Conservation (phyloP, 352 stramenopile genomes). For the Phytophthora cryptogea region DNA sequence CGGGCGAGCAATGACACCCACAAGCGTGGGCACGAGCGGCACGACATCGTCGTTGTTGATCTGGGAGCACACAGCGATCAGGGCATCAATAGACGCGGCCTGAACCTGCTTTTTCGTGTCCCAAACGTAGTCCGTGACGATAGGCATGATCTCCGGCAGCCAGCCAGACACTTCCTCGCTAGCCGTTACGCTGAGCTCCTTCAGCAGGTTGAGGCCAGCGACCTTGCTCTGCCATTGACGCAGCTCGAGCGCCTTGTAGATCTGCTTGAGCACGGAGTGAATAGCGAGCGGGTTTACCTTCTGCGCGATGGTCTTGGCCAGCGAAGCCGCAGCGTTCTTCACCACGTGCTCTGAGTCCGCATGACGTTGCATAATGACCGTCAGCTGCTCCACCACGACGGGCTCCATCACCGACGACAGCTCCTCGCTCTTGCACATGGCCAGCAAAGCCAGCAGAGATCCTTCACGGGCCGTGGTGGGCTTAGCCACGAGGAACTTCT, state of each 20-base stretch:
- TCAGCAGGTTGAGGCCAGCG: slow-evolving; percentile 78
- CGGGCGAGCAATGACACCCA: slow-evolving; percentile 92
- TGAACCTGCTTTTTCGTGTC: slow-evolving; percentile 95
- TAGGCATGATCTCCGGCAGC: slow-evolving; percentile 91
- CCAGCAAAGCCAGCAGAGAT: slow-evolving; percentile 45
- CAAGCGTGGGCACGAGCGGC: slow-evolving; percentile 88
- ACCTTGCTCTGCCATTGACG: slow-evolving; percentile 91
- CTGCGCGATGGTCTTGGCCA: slow-evolving; percentile 42
- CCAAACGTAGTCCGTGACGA: slow-evolving; percentile 90
- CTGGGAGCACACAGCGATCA: slow-evolving; percentile 87
- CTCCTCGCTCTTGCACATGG: slow-evolving; percentile 47
- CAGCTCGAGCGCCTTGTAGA: slow-evolving; percentile 62
- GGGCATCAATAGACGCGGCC: slow-evolving; percentile 65
- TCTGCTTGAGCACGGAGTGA: slow-evolving; percentile 56
- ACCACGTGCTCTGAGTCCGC: slow-evolving; percentile 66
- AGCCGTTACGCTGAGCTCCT: slow-evolving; percentile 67
- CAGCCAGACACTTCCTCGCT: slow-evolving; percentile 75
- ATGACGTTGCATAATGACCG: slow-evolving; percentile 60
- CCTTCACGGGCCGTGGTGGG: slow-evolving; percentile 55
- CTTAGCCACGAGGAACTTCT: slow-evolving; percentile 49
- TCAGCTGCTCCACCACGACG: slow-evolving; percentile 55
- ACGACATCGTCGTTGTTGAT: slow-evolving; percentile 92
- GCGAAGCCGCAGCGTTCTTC: slow-evolving; percentile 40
- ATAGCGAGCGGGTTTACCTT: slow-evolving; percentile 65
- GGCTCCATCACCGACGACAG: slow-evolving; percentile 62